These are phyloP conservation scores for Capronia americana DNA, from an alignment of 2,329 filamentous ascomycete species.

Conservation along the genomic window DNA sequence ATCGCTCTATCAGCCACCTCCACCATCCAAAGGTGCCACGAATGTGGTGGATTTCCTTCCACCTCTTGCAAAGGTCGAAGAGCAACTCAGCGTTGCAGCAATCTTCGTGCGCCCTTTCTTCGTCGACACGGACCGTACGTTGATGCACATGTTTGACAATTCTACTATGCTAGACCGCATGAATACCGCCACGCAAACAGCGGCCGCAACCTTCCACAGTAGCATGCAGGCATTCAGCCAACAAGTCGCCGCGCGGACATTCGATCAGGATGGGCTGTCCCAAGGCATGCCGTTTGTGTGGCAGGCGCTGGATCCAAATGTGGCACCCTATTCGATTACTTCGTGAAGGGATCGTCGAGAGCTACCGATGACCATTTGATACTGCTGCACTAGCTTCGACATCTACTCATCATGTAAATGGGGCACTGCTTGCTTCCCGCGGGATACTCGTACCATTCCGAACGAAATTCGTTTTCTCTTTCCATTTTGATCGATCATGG, in stretches of 20 bases:
- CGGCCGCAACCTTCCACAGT: slow-evolving; percentile 17
- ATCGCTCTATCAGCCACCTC: slow-evolving; percentile 20
- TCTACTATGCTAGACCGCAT: slow-evolving; percentile 15
- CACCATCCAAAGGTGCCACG: slow-evolving; percentile 17
- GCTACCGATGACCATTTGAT: neutral
- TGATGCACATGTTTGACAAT: slow-evolving; percentile 29
- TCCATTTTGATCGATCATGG: neutral
- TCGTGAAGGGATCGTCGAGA: slow-evolving; percentile 2
- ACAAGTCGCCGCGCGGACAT: slow-evolving; percentile 19
- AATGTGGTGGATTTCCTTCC: slow-evolving; percentile 22
- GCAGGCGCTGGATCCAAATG: slow-evolving; percentile 26
- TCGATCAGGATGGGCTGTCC: slow-evolving; percentile 17
- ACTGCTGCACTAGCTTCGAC: neutral
- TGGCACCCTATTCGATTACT: slow-evolving; percentile 26
- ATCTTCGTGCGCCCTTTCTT: slow-evolving; percentile 24
- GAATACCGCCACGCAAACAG: slow-evolving; percentile 15
- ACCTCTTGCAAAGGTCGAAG: slow-evolving; percentile 12
- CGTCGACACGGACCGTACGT: slow-evolving; percentile 16
- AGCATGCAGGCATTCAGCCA: slow-evolving; percentile 22
- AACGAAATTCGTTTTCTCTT: neutral
- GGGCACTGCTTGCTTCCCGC: neutral
- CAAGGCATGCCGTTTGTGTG: slow-evolving; percentile 28
- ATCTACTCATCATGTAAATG: neutral
- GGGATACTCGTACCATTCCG: neutral
- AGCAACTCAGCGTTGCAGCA: slow-evolving; percentile 13